Evolutionary conservation across 2,329 filamentous ascomycete genomes (phyloP), one percentile per base, ranked within the genome.

Genomic region (Ceratocystis papillata): DNA sequence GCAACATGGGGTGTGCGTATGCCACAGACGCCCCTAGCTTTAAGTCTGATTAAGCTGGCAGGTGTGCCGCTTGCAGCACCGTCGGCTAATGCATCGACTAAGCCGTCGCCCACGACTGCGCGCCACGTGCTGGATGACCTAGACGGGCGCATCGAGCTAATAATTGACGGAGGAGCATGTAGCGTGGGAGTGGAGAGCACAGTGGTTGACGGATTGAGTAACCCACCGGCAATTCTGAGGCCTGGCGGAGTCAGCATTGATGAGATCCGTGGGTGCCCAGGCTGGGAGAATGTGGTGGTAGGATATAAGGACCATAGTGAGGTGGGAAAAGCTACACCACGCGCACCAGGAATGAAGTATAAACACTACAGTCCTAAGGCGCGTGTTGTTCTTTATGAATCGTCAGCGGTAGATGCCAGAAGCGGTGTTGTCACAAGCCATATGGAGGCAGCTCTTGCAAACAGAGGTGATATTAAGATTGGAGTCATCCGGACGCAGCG

Each of bases 321-420:
- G 71, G 80, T 83, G 22, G 87, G 83, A 4, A 83, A 74, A 0
- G 68, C 69, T n/a, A 81, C 82, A 8, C 94, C 94, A 0, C 81
- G 90, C 66, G 94, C 94, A 0, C 94, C 94, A 0, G 94, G 94
- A 0, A 99, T 99, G 94, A 99, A 99, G 76, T 99, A 99, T 74
- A 90, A 94, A 73, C 94, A 99, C 74, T 99, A 99, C 73, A 96
- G 92, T 55, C 94, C 94, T 0, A 89, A 87, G 74, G 95, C 94
- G 0, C 85, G 81, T 59, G 92, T 99, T 1, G 78, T 96, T 15
- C 79, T 97, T 1, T 96, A 91, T 73, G 90, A 96, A 73, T 76
- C 82, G 30, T 75, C 72, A 46, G 77, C 73, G 74, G 69, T 68
- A 12, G 70, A 68, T 10, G 74, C 76, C 25, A 69, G 70, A 55